Evolutionary conservation across 305 asterid genomes (phyloP).

Genomic region (Euphrasia arctica): DNA sequence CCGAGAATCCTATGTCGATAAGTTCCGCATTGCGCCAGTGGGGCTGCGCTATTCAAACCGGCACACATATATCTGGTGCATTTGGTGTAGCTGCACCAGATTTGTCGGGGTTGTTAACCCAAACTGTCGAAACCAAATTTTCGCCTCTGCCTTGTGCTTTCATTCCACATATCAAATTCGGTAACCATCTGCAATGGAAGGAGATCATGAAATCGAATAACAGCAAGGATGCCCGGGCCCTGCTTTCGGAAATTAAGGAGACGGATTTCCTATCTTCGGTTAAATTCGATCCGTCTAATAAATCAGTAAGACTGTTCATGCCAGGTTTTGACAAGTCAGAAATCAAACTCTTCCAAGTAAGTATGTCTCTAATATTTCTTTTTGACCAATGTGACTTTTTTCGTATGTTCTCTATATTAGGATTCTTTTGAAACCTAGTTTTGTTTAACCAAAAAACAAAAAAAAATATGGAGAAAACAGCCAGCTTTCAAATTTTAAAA

Average conservation of each 20-base stretch:
- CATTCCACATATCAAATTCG: constrained; percentile 50
- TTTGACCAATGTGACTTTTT: background rate
- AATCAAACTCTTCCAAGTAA: constrained; percentile 92
- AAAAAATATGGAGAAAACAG: too few relatives aligned
- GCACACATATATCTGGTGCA: constrained; percentile 76
- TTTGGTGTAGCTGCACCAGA: constrained; percentile 40
- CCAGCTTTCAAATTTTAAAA: too few relatives aligned
- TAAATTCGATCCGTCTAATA: constrained; percentile 54
- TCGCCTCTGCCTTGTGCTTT: constrained; percentile 66
- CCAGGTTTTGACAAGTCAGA: constrained; percentile 99
- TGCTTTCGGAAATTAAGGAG: constrained; percentile 38
- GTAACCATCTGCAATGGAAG: constrained; percentile 46
- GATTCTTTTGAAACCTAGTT: too few relatives aligned
- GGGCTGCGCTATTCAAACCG: constrained; percentile 97
- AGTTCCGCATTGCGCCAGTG: constrained; percentile 73
- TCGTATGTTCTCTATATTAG: background rate
- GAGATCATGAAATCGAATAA: constrained; percentile 41
- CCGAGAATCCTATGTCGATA: constrained; percentile 47
- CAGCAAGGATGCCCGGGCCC: constrained; percentile 54
- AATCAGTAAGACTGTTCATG: constrained; percentile 80
- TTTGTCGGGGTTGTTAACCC: constrained; percentile 30
- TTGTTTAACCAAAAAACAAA: too few relatives aligned
- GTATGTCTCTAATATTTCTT: constrained; percentile 33
- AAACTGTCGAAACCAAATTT: constrained; percentile 33
- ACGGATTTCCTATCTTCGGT: constrained; percentile 40